phyloP scores from a whole-genome alignment of 805 yeast genomes.

The Wickerhamiella shivajii region DNA sequence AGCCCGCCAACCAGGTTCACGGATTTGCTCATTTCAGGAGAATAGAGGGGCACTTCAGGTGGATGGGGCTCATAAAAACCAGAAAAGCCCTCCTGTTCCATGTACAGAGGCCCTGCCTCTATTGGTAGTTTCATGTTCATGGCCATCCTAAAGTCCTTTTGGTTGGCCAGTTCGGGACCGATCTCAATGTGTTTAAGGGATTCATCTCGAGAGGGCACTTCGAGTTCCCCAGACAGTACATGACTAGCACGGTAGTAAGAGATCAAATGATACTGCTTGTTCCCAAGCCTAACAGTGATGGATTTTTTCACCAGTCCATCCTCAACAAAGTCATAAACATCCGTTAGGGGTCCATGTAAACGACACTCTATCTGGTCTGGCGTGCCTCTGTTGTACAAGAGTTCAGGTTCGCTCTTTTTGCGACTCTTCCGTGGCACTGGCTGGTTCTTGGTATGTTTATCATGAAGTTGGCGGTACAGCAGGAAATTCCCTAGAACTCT shows the following conservation, averaged over 20 bases:
- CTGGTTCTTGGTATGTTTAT: neutral
- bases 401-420: neutral
- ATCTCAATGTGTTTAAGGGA: no score
- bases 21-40: no score
- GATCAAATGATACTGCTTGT: slow-evolving; percentile 40
- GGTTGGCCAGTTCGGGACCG: no score
- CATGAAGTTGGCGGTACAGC: slow-evolving; percentile 56
- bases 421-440: slow-evolving; percentile 3
- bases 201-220: no score
- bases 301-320: slow-evolving; percentile 74
- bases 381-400: neutral
- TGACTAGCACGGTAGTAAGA: slow-evolving; percentile 68
- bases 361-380: slow-evolving; percentile 9
- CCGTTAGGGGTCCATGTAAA: slow-evolving; percentile 41
- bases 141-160: no score
- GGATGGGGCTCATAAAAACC: no score
- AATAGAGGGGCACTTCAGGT: no score
- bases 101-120: no score
- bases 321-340: slow-evolving; percentile 49
- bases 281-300: slow-evolving; percentile 31
- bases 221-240: slow-evolving; percentile 25
- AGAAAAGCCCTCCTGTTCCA: no score
- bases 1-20: no score
- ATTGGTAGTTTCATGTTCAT: no score
- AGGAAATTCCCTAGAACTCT: slow-evolving; percentile 73